Base-by-base conservation (phyloP, 371 early-diverging fungal species). In the Phascolomyces articulosus region DNA sequence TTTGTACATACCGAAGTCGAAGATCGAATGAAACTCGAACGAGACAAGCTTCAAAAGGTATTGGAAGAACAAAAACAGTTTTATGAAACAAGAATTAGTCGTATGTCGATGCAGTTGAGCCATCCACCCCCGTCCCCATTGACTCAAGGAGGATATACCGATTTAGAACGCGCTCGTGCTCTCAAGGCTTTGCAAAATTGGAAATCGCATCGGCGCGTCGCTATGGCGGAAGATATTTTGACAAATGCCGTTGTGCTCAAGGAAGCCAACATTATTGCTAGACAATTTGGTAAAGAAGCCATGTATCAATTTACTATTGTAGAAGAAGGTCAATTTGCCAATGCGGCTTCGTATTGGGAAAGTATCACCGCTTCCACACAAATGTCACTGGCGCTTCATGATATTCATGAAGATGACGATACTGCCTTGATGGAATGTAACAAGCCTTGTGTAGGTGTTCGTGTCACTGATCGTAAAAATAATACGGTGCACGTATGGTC, bases 231-330 rank as follows among this genome's bases (percentile, higher is more conserved):
- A 66, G 78, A 78, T 10, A 84, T 94, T 21, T 69, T 91, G 41
- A 87, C 85, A 11, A 83, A 90, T 53, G 92, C 91, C 0, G 85
- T 90, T 3, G 66, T 90, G 62, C 67, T 96, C 44, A 95, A 95
- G 71, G 93, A 95, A 63, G 95, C 95, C 60, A 96, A 95, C 65
- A 85, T 94, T 16, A 93, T 94, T 23, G 87, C 92, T 60, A 83
- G 86, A 49, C 93, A 96, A 65, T 78, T 95, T 13, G 83, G 80
- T 6, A 93, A 92, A 62, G 75, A 90, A 34, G 90, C 92, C 3
- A 73, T 90, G 6, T 96, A 93, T 69, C 95, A 95, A 70, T 90
- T 95, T 66, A 83, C 90, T 8, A 81, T 95, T 26, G 70, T 91
- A 34, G 87, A 90, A 41, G 73, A 86, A 16, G 84, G 81, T 26